These are phyloP conservation scores for Dioscorea zingiberensis DNA, from an alignment of 106 monocot genomes.

Conservation along the genomic window DNA sequence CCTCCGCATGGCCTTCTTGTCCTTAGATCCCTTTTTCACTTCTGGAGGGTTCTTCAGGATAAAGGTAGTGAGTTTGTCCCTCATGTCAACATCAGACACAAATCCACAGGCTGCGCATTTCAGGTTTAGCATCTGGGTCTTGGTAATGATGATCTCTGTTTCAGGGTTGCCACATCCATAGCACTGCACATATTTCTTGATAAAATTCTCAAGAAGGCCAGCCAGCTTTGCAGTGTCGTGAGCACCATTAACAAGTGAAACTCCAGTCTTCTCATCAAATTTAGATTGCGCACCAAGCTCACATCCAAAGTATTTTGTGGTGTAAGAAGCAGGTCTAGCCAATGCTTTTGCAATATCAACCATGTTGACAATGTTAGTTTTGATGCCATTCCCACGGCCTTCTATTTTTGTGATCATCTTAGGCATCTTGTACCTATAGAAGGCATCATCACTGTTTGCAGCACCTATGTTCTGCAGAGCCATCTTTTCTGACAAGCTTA, in stretches of 20 bases:
- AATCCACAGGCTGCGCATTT: conserved; percentile 85
- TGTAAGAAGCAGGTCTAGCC: conserved; percentile 64
- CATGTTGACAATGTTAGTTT: conserved; percentile 86
- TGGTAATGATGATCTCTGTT: conserved; percentile 67
- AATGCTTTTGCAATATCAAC: conserved; percentile 81
- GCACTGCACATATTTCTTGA: conserved; percentile 82
- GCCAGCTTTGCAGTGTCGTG: conserved; percentile 81
- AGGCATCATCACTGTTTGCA: conserved; percentile 79
- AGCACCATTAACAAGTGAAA: conserved; percentile 63
- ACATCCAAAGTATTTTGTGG: conserved; percentile 80
- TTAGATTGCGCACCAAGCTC: conserved; percentile 86
- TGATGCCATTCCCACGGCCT: conserved; percentile 85
- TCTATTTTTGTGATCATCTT: conserved; percentile 88
- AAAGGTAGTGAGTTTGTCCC: conserved; percentile 70
- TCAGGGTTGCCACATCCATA: conserved; percentile 83
- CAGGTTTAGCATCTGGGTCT: conserved; percentile 62
- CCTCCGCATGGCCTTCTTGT: conserved; percentile 69
- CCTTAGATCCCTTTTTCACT: conserved; percentile 57
- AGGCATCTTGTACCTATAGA: conserved; percentile 88
- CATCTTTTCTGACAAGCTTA: conserved; percentile 28
- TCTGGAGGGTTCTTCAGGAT: conserved; percentile 75
- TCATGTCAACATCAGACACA: conserved; percentile 75
- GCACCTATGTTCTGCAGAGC: conserved; percentile 76
- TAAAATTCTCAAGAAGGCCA: conserved; percentile 68
- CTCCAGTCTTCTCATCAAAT: conserved; percentile 73